These are phyloP conservation scores for Pittosporum tobira DNA, from an alignment of 129 eudicot species.

Conservation along the genomic window DNA sequence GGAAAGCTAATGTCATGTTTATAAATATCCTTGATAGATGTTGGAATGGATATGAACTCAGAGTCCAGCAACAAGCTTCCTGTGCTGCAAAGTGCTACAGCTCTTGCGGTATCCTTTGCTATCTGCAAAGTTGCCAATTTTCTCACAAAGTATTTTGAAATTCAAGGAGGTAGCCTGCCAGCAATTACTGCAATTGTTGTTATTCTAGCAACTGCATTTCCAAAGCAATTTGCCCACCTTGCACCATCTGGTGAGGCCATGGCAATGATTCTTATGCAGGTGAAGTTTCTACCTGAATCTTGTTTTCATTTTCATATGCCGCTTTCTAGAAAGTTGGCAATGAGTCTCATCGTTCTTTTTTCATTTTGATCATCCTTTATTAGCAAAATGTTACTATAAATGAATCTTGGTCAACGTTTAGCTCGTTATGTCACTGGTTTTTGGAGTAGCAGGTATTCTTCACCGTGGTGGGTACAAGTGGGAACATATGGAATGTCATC, in stretches of 20 bases:
- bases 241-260: slow-evolving; percentile 87
- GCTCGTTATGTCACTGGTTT: not conserved
- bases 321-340: not conserved
- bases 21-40: slow-evolving; percentile 24
- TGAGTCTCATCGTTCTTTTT: too few species aligned
- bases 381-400: too few species aligned
- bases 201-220: slow-evolving; percentile 64
- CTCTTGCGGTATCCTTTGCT: slow-evolving; percentile 68
- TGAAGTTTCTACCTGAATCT: slow-evolving; percentile 13
- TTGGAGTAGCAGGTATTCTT: slow-evolving; percentile 46
- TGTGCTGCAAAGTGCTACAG: slow-evolving; percentile 56
- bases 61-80: slow-evolving; percentile 54
- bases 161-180: slow-evolving; percentile 86
- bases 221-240: slow-evolving; percentile 60
- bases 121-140: slow-evolving; percentile 52
- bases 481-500: slow-evolving; percentile 62
- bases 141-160: slow-evolving; percentile 51
- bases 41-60: slow-evolving; percentile 25
- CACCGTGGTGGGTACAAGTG: slow-evolving; percentile 68
- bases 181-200: slow-evolving; percentile 72
- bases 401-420: not conserved
- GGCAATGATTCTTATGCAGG: slow-evolving; percentile 94
- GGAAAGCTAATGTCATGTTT: not conserved
- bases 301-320: not conserved
- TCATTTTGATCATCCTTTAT: too few species aligned